Base-by-base conservation (phyloP, 1,139 yeast genomes). In the Magnusiomyces paraingens region DNA sequence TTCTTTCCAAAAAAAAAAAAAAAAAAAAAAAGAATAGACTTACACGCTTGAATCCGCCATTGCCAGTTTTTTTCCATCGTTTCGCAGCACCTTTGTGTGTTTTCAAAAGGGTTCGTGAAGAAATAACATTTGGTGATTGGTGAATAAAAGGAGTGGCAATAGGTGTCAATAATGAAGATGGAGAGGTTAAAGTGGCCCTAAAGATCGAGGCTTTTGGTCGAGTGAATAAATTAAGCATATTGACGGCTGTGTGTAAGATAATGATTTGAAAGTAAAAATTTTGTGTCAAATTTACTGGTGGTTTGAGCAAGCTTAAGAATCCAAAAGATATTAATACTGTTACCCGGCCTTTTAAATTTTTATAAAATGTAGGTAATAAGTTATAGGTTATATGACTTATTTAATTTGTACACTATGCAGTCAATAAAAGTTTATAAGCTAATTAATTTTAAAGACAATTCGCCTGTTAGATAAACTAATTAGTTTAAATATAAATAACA, bases 1-100 rank as follows among this genome's bases (percentile, higher is more conserved):
- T 21, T 20, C 8, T 12, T 21, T 20, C 8, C 20, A 15, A 44
- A 39, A 12, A 14, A n/a, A 3, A 47, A 42, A 40, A 42, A 47
- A 47, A 14, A n/a, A n/a, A n/a, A n/a, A n/a, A n/a, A n/a, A n/a
- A 26, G n/a, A 2, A 21, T 41, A 12, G 40, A 62, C 72, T 48
- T 61, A 68, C 73, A 60, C 81, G 68, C 58, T 76, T 72, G 65
- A 75, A 83, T 20, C 72, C 76, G n/a, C 81, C 80, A 47, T 68
- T 67, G 3, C 81, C 81, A n/a, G 85, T 82, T 62, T 82, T 83
- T 68, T 87, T 79, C 82, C 91, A 85, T 71, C 96, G 79, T 67
- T 86, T 87, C 50, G 91, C 90, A 10, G 95, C 86, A 6, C 89
- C 83, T 64, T 84, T 80, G 64, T 84, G 86, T 8, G 90, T 79